Percentiles rank a stretch among this genome's conserved stretches.
Conservation (phyloP, 2,329 filamentous ascomycete species). For the Botryotinia narcissicola region DNA sequence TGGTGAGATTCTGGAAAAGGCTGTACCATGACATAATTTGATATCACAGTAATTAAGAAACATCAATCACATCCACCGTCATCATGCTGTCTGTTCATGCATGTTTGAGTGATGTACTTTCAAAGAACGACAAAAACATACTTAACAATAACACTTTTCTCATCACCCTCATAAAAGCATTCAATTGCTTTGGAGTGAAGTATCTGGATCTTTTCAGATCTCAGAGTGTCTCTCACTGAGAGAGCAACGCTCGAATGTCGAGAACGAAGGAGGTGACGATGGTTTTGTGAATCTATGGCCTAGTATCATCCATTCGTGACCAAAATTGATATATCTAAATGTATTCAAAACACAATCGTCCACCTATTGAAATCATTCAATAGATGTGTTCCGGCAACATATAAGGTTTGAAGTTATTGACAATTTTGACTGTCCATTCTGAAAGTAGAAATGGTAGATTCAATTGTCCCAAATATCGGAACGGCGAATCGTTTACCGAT, state of each 20-base stretch:
- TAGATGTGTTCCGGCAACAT: background rate
- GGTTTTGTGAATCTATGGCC: background rate
- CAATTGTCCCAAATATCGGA: background rate
- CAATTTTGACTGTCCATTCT: background rate
- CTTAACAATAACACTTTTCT: background rate
- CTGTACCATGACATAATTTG: constrained; percentile 11
- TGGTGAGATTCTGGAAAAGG: background rate
- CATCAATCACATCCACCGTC: background rate
- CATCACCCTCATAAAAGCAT: background rate
- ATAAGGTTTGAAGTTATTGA: background rate
- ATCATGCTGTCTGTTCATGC: background rate
- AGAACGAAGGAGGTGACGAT: background rate
- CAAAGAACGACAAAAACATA: background rate
- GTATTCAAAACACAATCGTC: background rate
- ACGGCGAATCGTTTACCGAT: constrained; percentile 11
- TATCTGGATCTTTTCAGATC: background rate
- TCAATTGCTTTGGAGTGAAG: background rate
- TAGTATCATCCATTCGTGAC: background rate
- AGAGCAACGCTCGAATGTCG: background rate
- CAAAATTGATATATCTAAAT: background rate
- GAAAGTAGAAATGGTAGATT: background rate
- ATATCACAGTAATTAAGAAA: constrained; percentile 4
- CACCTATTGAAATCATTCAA: too few relatives aligned
- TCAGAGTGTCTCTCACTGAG: background rate
- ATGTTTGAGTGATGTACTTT: background rate